phyloP scores from a whole-genome alignment of 139 green algal genomes.

The Chlorokybus atmophyticus region DNA sequence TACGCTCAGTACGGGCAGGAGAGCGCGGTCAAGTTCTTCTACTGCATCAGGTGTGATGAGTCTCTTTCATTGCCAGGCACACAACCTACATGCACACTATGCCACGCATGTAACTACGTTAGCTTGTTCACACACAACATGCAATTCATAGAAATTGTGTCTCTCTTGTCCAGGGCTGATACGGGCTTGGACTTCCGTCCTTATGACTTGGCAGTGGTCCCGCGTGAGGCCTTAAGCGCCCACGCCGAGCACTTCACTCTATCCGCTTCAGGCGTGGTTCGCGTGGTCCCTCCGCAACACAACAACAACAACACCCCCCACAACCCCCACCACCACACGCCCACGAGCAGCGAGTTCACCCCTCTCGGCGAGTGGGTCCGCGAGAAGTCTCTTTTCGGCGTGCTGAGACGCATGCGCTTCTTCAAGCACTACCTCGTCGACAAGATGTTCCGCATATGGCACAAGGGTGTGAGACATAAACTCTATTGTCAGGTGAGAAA shows the following conservation, averaged over 20 bases:
- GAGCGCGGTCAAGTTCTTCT: constrained; percentile 18
- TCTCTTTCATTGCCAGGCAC: too few species aligned
- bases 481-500: constrained; percentile 17
- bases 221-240: constrained; percentile 4
- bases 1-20: constrained; percentile 19
- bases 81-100: too few species aligned
- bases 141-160: too few species aligned
- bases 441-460: constrained; percentile 30
- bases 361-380: constrained; percentile 31
- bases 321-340: neutral
- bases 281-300: too few species aligned
- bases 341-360: constrained; percentile 23
- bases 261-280: constrained; percentile 15
- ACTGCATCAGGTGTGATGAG: too few species aligned
- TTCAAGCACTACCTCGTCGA: constrained; percentile 30
- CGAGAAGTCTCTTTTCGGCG: constrained; percentile 28
- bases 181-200: constrained; percentile 17
- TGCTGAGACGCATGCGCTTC: constrained; percentile 27
- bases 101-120: too few species aligned
- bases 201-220: constrained; percentile 19
- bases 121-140: too few species aligned
- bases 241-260: constrained; percentile 22
- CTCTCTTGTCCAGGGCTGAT: too few species aligned
- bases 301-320: too few species aligned
- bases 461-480: constrained; percentile 11